These are phyloP conservation scores for Cyclotella cryptica DNA, from an alignment of 108 stramenopile species.

Conservation along the genomic window DNA sequence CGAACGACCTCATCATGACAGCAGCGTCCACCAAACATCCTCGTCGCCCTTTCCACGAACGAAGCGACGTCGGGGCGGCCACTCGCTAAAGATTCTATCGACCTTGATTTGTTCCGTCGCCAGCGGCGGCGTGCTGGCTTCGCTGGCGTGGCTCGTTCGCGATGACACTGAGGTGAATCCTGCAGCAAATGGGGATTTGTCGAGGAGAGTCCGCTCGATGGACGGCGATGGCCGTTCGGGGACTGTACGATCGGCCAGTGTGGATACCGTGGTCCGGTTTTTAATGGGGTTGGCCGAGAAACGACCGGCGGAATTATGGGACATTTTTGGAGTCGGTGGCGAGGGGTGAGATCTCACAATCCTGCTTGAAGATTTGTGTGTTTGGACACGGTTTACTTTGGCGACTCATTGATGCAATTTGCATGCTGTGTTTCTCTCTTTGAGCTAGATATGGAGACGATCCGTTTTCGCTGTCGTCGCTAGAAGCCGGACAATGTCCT, in stretches of 20 bases:
- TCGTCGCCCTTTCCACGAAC: no score
- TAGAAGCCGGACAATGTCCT: constrained; percentile 39
- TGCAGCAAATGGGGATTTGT: no score
- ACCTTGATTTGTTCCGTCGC: no score
- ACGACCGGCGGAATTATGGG: constrained; percentile 29
- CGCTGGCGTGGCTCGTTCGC: no score
- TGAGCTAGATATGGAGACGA: constrained; percentile 12
- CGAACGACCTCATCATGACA: constrained; percentile 9
- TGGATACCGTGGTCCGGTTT: constrained; percentile 27
- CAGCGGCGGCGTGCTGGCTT: no score
- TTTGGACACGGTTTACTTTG: no score
- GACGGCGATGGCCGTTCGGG: neutral
- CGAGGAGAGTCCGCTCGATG: neutral
- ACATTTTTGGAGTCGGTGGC: constrained; percentile 31
- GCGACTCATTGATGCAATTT: no score
- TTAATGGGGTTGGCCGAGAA: constrained; percentile 29
- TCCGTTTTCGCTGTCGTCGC: constrained; percentile 22
- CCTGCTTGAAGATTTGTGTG: no score
- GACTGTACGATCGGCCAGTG: neutral
- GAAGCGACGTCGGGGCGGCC: neutral
- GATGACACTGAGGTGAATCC: no score
- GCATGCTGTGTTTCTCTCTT: no score
- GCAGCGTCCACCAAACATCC: no score
- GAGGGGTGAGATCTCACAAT: no score
- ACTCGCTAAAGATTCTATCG: neutral